These are phyloP conservation scores for Aspergillus fructus DNA, from an alignment of 2,329 filamentous ascomycete genomes.

Conservation along the genomic window DNA sequence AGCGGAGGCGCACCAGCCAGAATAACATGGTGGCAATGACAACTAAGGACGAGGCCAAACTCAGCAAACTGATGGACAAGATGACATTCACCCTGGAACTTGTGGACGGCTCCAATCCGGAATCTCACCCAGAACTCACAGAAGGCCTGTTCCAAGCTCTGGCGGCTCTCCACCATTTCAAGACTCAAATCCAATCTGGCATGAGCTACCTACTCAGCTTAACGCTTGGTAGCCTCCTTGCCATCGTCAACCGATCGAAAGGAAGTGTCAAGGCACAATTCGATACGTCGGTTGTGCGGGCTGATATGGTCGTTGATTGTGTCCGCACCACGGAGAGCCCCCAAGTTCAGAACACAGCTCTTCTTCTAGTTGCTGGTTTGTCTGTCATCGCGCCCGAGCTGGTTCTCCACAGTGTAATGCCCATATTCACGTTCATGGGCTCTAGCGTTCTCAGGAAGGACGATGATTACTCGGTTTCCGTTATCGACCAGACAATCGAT, in stretches of 20 bases:
- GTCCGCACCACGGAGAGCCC: conserved; percentile 88
- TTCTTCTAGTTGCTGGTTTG: conserved; percentile 82
- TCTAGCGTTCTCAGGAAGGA: conserved; percentile 86
- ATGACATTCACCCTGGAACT: conserved; percentile 87
- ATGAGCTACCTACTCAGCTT: conserved; percentile 87
- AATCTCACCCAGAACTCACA: conserved; percentile 71
- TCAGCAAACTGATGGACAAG: conserved; percentile 68
- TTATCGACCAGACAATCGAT: conserved; percentile 90
- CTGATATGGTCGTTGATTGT: conserved; percentile 89
- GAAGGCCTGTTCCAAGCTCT: conserved; percentile 78
- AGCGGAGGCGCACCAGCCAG: conserved; percentile 75
- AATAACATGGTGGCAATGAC: conserved; percentile 64
- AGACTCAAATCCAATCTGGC: conserved; percentile 77
- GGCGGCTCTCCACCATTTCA: conserved; percentile 83
- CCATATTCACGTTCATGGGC: conserved; percentile 98
- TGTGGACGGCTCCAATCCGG: conserved; percentile 76
- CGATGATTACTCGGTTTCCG: conserved; percentile 94
- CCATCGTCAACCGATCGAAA: conserved; percentile 78
- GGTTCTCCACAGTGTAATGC: conserved; percentile 96
- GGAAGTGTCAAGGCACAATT: conserved; percentile 51
- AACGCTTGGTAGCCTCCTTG: conserved; percentile 75
- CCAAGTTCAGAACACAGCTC: conserved; percentile 87
- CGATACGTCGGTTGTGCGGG: conserved; percentile 76
- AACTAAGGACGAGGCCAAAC: conserved; percentile 62
- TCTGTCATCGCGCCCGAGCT: conserved; percentile 86